A percentile compares a stretch with the other conserved stretches of the same genome.
Conservation (phyloP, 2,329 filamentous ascomycete species). For the Calonectria fujianensis region DNA sequence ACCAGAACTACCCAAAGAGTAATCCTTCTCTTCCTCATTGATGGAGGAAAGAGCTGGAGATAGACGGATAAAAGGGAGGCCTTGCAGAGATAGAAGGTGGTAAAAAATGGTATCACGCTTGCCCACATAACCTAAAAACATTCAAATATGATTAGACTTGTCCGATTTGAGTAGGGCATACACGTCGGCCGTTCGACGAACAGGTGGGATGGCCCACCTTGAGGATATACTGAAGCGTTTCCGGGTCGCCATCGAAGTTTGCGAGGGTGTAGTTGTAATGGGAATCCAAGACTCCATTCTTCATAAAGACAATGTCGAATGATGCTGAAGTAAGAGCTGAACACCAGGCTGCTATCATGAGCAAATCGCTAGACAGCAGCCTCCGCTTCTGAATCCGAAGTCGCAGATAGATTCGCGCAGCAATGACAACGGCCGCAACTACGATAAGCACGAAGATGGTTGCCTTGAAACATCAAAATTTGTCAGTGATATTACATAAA, state of each 20-base stretch:
- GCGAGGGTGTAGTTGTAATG: background rate
- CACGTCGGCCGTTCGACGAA: background rate
- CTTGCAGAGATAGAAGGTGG: slow-evolving; percentile 16
- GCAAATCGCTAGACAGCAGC: background rate
- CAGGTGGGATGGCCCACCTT: background rate
- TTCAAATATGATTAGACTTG: background rate
- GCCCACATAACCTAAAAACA: background rate
- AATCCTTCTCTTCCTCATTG: slow-evolving; percentile 17
- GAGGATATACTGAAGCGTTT: slow-evolving; percentile 18
- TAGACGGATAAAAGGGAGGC: slow-evolving; percentile 15
- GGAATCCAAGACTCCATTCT: slow-evolving; percentile 2
- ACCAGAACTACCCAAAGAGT: background rate
- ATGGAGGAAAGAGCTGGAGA: background rate
- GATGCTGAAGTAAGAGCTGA: background rate
- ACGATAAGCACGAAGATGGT: slow-evolving; percentile 1
- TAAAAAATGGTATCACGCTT: slow-evolving; percentile 7
- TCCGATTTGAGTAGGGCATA: background rate
- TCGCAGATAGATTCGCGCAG: slow-evolving; percentile 10
- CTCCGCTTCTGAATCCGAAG: slow-evolving; percentile 4
- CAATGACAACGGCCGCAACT: slow-evolving; percentile 9
- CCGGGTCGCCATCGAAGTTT: slow-evolving; percentile 15
- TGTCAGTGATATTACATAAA: background rate
- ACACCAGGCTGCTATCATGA: slow-evolving; percentile 21
- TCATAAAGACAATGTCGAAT: slow-evolving; percentile 7
- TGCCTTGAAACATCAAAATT: background rate